Evolutionary conservation across 495 filamentous ascomycete species (phyloP), one percentile per base, ranked within the genome.

Genomic region (Rostrohypoxylon terebratum): DNA sequence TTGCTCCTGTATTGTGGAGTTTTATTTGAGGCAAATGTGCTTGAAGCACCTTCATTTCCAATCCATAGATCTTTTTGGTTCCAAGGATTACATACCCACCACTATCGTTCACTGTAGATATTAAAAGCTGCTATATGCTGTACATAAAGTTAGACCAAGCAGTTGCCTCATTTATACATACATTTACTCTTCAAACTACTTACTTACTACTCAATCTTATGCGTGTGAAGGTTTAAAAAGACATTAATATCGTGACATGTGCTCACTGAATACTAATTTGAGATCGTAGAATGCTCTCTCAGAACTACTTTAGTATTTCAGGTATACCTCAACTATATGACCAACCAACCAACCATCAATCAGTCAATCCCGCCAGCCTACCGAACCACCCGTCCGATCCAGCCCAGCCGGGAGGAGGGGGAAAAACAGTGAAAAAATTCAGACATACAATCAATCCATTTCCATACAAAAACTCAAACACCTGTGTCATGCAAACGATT

Each of bases 401-500:
- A n/a, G 38, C 2, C 38, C 38, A 42, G 38, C 38, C 38, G 14
- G 38, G 13, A n/a, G n/a, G n/a, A n/a, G n/a, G n/a, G n/a, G n/a
- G n/a, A 14, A 14, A 45, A 45, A 18, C 42, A 1, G 42, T 31
- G 14, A 50, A 59, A 50, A 59, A 42, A 51, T 51, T 61, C 55
- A 59, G 59, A 66, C 18, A 16, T 60, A 64, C 31, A 66, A 59
- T 59, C 36, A 16, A 45, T 45, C 61, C 59, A 42, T 42, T 42
- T 28, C 38, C 38, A 48, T 69, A 66, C 55, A 58, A 36, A 23
- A 42, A 66, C 31, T 16, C 61, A 73, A 42, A 74, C 71, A 66
- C 66, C 71, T 59, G 55, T 70, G 58, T 62, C 59, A 74, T 74
- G 71, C 71, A 34, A 23, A 23, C n/a, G 59, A 54, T 3, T 61